A percentile compares a stretch with the other conserved stretches of the same genome.
Conservation (phyloP, 2,329 filamentous ascomycete species). For the Cercospora nicotianae region DNA sequence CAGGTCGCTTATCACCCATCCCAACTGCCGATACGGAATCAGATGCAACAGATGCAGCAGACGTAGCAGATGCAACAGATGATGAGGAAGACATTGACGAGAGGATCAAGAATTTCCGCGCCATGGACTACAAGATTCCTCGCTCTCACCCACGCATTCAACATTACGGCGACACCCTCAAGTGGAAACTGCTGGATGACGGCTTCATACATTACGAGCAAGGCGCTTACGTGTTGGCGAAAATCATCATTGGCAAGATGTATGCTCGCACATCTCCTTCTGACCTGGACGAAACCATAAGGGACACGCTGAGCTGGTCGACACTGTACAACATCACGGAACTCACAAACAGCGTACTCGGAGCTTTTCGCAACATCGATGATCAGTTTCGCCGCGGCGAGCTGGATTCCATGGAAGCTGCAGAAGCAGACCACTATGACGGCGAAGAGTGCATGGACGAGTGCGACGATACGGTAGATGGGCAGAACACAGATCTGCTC, state of each 20-base stretch:
- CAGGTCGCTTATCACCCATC: background rate
- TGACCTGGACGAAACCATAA: background rate
- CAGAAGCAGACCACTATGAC: background rate
- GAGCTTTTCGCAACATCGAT: background rate
- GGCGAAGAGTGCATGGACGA: background rate
- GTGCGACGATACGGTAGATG: background rate
- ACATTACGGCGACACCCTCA: background rate
- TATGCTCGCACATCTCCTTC: background rate
- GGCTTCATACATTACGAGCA: background rate
- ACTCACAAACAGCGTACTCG: background rate
- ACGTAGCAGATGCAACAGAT: background rate
- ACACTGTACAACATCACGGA: background rate
- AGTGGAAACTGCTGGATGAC: background rate
- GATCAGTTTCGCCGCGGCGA: background rate
- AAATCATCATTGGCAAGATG: background rate
- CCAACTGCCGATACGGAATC: background rate
- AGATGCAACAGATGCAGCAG: background rate
- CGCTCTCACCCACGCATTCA: background rate
- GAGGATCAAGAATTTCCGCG: background rate
- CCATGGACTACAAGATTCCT: background rate
- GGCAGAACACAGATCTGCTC: background rate
- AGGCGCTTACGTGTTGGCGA: slow-evolving; percentile 1
- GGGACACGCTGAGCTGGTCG: background rate
- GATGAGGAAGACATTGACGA: background rate
- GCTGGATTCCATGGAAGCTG: background rate